Evolutionary conservation across 805 yeast genomes (phyloP), one percentile per base, ranked within the genome.

Genomic region (Teunomyces stri): DNA sequence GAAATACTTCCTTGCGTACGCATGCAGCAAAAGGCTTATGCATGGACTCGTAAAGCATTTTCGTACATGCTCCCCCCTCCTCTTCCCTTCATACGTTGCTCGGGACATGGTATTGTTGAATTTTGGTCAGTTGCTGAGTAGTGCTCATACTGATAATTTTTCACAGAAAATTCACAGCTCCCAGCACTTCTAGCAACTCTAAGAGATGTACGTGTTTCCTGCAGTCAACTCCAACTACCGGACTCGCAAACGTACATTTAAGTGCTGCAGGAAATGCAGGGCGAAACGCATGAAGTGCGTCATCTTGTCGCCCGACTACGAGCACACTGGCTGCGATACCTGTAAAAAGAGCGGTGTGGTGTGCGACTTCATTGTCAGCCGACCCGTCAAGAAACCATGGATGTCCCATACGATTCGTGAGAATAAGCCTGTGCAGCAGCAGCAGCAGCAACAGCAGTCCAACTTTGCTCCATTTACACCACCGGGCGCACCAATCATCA

Each of bases 151-250:
- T 25, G 27, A 3, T 25, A 25, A 25, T 25, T 25, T 25, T 25
- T 10, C 11, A 2, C 11, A 9, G 27, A 25, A 25, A 25, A 25
- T 25, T 25, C 3, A 7, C 10, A 9, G 27, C 11, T 25, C 27
- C 27, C 27, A 25, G 27, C 27, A 25, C 10, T 25, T 9, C 9
- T 2, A 25, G 27, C 27, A 25, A 25, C 27, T 3, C 27, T 7
- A 29, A 12, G 3, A 20, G 11, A 65, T 66, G 72, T 61, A 57
- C 51, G 71, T 65, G 10, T 68, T 68, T 45, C 73, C 73, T 4
- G 73, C 70, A 12, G 63, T 66, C 40, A 60, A 68, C 48, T 49
- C 59, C 35, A 65, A 60, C 50, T 68, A 65, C 51, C 62, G 61
- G 50, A 56, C 68, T 5, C 49, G 73, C 29, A 66, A 67, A 49